Evolutionary conservation across 768 basidiomycete genomes (phyloP), one percentile per base, ranked within the genome.

Genomic region (Xerocomellus intermedius): DNA sequence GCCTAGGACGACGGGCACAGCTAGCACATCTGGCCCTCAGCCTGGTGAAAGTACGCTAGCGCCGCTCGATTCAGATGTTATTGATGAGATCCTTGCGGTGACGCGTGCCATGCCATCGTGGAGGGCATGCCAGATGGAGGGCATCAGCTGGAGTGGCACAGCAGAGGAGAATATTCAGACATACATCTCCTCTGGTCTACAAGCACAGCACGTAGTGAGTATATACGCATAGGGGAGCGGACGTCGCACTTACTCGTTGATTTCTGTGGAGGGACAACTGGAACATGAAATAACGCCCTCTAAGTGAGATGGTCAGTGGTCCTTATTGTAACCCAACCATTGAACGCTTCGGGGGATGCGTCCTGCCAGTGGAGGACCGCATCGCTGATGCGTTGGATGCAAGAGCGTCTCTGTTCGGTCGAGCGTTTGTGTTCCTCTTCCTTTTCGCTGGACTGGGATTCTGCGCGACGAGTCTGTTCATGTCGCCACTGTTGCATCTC

Each of bases 281-380:
- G 0, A 87, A 79, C 66, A 77, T 80, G 69, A 79, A 86, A 61
- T 79, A 87, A n/a, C 85, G 74, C 54, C 86, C 82, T 83, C 86
- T 86, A 88, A 1, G 76, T 71, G 50, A 83, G 67, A 4, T 74
- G 75, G 14, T 82, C 80, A 30, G 73, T 71, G 4, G 78, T 77
- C 63, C 85, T 84, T 48, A 86, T 72, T 1, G 84, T 84, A 4
- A 85, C 78, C 83, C 84, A 86, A 0, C 85, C 86, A 12, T 74
- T 73, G 49, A 77, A 60, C 16, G 78, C 71, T 16, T 73, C 70
- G 49, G 67, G 70, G 7, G 62, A 63, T 48, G 73, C 76, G 35
- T 77, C 71, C 48, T 75, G n/a, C n/a, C n/a, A n/a, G n/a, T n/a
- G 76, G 38, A 76, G 72, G 36, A 79, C 77, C 4, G 73, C 76